Conservation (phyloP, 2,329 filamentous ascomycete species). For the Venturia nashicola region DNA sequence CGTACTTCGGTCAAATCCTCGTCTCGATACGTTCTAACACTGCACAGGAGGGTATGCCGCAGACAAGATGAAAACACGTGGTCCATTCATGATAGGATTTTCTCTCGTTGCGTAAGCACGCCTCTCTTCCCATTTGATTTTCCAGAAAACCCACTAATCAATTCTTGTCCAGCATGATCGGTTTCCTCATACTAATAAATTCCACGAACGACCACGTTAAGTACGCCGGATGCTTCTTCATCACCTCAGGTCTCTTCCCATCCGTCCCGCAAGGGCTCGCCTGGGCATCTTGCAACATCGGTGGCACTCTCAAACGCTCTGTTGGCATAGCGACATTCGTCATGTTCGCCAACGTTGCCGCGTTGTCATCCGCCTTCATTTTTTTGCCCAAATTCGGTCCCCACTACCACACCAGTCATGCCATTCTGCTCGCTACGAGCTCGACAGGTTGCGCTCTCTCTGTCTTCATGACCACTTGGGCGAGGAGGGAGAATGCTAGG, state of each 20-base stretch:
- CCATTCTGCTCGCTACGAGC: conserved; percentile 33
- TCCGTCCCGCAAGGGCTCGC: conserved; percentile 1
- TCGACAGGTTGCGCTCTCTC: conserved; percentile 30
- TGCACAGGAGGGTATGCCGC: not conserved
- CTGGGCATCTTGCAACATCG: conserved; percentile 3
- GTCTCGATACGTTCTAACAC: not conserved
- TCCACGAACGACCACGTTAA: not conserved
- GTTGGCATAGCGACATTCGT: conserved; percentile 2
- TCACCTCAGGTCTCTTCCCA: conserved; percentile 6
- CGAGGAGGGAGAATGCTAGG: conserved; percentile 42
- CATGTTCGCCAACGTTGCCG: conserved; percentile 1
- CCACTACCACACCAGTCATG: conserved; percentile 33
- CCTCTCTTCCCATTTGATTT: conserved; percentile 15
- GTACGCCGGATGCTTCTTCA: not conserved
- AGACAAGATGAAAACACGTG: conserved; percentile 5
- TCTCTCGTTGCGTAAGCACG: conserved; percentile 5
- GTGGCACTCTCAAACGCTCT: not conserved
- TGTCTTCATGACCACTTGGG: conserved; percentile 45
- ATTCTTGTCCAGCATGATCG: conserved; percentile 9
- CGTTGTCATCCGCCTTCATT: conserved; percentile 33
- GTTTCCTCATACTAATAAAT: not conserved
- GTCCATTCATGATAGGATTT: conserved; percentile 11
- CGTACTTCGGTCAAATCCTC: not conserved
- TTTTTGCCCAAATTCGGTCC: conserved; percentile 32
- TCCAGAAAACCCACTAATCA: conserved; percentile 9